Conservation (phyloP, 805 yeast species). For the Kuraishia cidri region DNA sequence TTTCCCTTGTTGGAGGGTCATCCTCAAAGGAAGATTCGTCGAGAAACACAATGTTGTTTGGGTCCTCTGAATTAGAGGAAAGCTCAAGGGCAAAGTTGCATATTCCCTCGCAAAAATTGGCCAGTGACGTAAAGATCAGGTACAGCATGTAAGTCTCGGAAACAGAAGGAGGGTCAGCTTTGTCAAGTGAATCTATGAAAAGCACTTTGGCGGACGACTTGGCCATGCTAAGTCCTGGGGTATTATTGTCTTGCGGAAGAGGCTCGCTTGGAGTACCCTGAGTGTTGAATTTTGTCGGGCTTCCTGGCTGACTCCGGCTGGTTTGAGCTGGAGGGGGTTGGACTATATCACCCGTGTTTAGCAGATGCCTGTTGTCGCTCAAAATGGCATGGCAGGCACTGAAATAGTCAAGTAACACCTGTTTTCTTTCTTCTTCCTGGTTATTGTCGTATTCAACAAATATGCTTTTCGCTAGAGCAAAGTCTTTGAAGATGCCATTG, state of each 20-base stretch:
- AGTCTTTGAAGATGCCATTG: slow-evolving; percentile 49
- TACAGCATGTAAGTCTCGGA: slow-evolving; percentile 56
- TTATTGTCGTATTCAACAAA: slow-evolving; percentile 55
- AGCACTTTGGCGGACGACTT: slow-evolving; percentile 40
- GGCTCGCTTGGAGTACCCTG: not conserved
- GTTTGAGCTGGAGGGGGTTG: slow-evolving; percentile 15
- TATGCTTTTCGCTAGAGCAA: slow-evolving; percentile 37
- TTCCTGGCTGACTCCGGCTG: no score
- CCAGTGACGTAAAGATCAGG: slow-evolving; percentile 45
- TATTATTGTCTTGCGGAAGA: no score
- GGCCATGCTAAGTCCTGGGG: slow-evolving; percentile 26
- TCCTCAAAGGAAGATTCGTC: slow-evolving; percentile 9
- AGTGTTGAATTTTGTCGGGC: no score
- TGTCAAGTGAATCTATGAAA: slow-evolving; percentile 73
- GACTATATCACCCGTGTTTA: slow-evolving; percentile 24
- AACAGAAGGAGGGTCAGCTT: slow-evolving; percentile 61
- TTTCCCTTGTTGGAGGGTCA: slow-evolving; percentile 4
- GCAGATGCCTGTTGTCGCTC: slow-evolving; percentile 17
- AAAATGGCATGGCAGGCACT: slow-evolving; percentile 27
- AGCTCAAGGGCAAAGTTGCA: slow-evolving; percentile 39
- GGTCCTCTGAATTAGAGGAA: slow-evolving; percentile 11
- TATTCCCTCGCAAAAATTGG: slow-evolving; percentile 59
- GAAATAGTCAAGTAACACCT: slow-evolving; percentile 50
- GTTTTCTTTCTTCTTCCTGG: slow-evolving; percentile 40
- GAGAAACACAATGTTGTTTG: slow-evolving; percentile 11